A percentile compares a stretch with the other conserved stretches of the same genome.
Evolutionary conservation across 2,329 filamentous ascomycete species (phyloP).

Genomic region (Fusarium tuaranense): DNA sequence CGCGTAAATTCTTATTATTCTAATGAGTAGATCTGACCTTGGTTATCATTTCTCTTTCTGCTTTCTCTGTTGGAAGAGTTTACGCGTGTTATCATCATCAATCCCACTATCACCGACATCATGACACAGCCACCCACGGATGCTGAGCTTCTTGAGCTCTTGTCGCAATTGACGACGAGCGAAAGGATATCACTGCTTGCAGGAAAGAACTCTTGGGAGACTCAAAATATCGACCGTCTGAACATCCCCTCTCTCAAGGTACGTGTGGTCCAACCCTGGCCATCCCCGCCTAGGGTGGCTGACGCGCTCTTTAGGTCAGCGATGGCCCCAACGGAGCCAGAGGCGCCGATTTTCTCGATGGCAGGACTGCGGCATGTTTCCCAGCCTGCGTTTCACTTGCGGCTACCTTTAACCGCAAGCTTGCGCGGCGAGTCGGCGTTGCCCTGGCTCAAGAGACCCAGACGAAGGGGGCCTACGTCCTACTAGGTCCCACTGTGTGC

Average conservation of each 20-base stretch:
- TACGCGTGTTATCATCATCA: not conserved
- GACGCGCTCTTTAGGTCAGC: not conserved
- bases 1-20: not conserved
- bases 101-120: not conserved
- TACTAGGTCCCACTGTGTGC: not conserved
- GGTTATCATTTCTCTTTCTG: not conserved
- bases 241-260: not conserved
- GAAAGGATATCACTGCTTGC: not conserved
- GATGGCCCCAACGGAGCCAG: not conserved
- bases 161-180: not conserved
- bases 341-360: not conserved
- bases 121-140: not conserved
- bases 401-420: not conserved
- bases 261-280: not conserved
- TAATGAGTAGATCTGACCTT: not conserved
- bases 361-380: not conserved
- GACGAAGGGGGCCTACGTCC: not conserved
- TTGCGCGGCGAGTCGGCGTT: not conserved
- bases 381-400: not conserved
- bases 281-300: not conserved
- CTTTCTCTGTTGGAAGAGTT: not conserved
- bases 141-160: not conserved
- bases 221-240: not conserved
- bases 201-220: not conserved
- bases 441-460: not conserved